Evolutionary conservation across 257 asterid genomes (phyloP), one percentile per base, ranked within the genome.

Genomic region (Przewalskia tangutica): DNA sequence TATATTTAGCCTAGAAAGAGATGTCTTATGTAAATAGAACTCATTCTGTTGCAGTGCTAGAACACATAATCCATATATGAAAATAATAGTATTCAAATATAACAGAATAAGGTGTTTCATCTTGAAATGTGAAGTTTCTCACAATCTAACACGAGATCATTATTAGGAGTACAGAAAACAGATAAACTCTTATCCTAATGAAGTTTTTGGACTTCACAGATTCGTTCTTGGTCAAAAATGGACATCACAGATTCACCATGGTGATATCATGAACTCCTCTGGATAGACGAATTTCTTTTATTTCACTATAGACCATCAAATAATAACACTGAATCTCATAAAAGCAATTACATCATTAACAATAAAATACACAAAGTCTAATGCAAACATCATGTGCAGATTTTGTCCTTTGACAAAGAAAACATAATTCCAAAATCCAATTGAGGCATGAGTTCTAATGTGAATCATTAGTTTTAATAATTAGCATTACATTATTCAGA

Each of bases 1-100:
- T 58, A 78, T 82, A 86, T 85, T 78, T 53, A 78, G 23, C 27
- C 50, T 66, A 38, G 32, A 16, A 0, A 88, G 91, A 85, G 84
- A 54, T 54, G 81, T 82, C 50, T 36, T 34, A 1, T 3, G 5
- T 23, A 12, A 73, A 73, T 73, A 46, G 4, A 48, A 50, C 23
- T 27, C 76, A 64, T 46, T 50, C n/a, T 80, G 13, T 27, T 50
- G 51, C 80, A 89, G 84, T 83, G 90, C 77, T 66, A 82, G 71
- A 6, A 78, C 8, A 78, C 55, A 65, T 13, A 51, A 73, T 73
- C 59, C 1, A 7, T 17, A 17, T 17, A 16, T 7, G 42, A 38
- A 38, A 38, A 65, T 13, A 44, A 48, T 11, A 48, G 23, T 13
- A 23, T 75, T 75, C 79, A 50, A 62, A 2, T 50, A 13, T 48